A percentile compares a stretch with the other conserved stretches of the same genome.
Evolutionary conservation across 176 grass and related monocot species (phyloP).

Genomic region (Typha latifolia): DNA sequence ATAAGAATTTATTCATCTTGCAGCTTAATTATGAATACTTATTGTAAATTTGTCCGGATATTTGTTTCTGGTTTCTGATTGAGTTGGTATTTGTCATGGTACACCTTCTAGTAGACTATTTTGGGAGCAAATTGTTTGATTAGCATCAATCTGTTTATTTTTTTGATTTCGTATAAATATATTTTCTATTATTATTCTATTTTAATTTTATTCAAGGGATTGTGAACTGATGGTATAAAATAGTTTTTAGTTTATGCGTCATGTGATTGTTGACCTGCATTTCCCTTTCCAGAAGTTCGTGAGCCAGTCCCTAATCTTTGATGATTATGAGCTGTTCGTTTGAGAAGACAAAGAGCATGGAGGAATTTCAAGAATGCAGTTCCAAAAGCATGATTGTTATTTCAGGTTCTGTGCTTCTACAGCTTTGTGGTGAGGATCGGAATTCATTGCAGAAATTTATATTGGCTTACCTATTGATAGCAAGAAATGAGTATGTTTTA

Average conservation of each 20-base stretch:
- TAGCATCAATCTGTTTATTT: not conserved
- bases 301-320: conserved; percentile 5
- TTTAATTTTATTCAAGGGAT: not conserved
- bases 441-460: conserved; percentile 56
- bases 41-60: not conserved
- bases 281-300: conserved; percentile 21
- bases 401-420: conserved; percentile 41
- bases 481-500: conserved; percentile 38
- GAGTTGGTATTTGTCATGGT: not conserved
- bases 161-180: not conserved
- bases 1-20: not conserved
- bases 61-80: not conserved
- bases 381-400: conserved; percentile 39
- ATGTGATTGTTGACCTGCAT: conserved; percentile 8
- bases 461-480: conserved; percentile 49
- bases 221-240: not conserved
- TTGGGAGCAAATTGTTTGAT: not conserved
- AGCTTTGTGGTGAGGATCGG: conserved; percentile 50
- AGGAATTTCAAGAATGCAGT: conserved; percentile 45
- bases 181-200: not conserved
- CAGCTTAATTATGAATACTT: not conserved
- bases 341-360: conserved; percentile 25
- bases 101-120: not conserved
- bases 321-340: conserved; percentile 1
- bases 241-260: not conserved